These are phyloP conservation scores for Eutrema yunnanense DNA, from an alignment of 345 rosid genomes.

Conservation along the genomic window DNA sequence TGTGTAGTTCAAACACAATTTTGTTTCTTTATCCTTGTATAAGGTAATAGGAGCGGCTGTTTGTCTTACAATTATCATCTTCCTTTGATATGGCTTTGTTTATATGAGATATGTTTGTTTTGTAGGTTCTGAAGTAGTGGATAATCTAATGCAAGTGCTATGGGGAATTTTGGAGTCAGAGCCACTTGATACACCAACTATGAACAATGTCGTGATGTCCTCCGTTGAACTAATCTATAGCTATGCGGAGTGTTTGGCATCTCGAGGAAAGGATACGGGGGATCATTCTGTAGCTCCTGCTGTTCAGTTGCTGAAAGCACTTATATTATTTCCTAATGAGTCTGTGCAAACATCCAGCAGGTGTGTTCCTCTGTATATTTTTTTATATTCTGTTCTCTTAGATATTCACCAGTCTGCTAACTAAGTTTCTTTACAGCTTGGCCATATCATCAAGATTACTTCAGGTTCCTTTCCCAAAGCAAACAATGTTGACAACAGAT, in stretches of 20 bases:
- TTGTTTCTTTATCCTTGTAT: conserved; percentile 9
- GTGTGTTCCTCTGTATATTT: conserved; percentile 35
- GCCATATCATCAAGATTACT: conserved; percentile 97
- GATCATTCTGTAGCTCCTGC: conserved; percentile 82
- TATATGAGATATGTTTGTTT: neutral
- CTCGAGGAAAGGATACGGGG: conserved; percentile 63
- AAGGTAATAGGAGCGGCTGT: neutral
- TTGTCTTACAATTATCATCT: neutral
- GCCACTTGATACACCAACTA: conserved; percentile 86
- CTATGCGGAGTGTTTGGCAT: conserved; percentile 93
- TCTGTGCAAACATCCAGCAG: conserved; percentile 98
- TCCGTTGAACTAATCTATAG: conserved; percentile 90
- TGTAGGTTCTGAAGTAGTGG: conserved; percentile 86
- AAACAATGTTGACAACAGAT: conserved; percentile 79
- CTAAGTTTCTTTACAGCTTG: conserved; percentile 52
- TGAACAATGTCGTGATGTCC: conserved; percentile 84
- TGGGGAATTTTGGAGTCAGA: conserved; percentile 98
- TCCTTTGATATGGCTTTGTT: conserved; percentile 22
- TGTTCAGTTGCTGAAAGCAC: conserved; percentile 71
- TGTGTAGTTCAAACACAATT: conserved; percentile 14
- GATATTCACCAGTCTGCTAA: conserved; percentile 16
- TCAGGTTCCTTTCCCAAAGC: conserved; percentile 99
- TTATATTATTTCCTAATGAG: conserved; percentile 67
- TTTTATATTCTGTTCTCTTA: neutral
- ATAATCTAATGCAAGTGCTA: conserved; percentile 86